Evolutionary conservation across 139 green algal species (phyloP).

Genomic region (Coccomyxa sp.): DNA sequence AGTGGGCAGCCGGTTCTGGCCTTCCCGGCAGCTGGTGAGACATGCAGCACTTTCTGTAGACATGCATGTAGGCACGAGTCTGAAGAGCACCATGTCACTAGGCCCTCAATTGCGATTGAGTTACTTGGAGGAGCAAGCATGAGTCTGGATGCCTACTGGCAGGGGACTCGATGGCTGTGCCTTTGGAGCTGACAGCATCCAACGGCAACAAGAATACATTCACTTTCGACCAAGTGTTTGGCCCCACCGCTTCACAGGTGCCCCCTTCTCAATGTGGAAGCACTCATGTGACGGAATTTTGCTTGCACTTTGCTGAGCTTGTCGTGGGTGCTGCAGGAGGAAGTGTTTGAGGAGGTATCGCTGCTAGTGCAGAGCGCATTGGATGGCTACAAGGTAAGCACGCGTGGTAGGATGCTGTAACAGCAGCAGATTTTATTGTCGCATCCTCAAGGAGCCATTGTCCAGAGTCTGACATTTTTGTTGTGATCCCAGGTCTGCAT

Average conservation of each 20-base stretch:
- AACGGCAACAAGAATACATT: background rate
- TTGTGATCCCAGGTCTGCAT: constrained; percentile 58
- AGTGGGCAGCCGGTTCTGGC: background rate
- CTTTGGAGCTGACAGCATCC: background rate
- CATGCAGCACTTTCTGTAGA: background rate
- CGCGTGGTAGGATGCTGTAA: no score
- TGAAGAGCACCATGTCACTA: no score
- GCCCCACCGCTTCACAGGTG: constrained; percentile 1
- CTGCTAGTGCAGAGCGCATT: constrained; percentile 83
- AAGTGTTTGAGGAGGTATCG: constrained; percentile 87
- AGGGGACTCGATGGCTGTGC: background rate
- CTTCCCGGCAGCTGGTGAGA: constrained; percentile 5
- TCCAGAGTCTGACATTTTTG: no score
- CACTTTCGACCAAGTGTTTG: constrained; percentile 85
- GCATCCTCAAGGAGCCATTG: no score
- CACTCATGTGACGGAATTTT: no score
- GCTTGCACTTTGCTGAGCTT: no score
- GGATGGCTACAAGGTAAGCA: constrained; percentile 75
- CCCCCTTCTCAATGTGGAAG: no score
- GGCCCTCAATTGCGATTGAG: background rate
- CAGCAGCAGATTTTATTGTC: no score
- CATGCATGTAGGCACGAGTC: no score
- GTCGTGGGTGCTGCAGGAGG: constrained; percentile 29
- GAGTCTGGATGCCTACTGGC: background rate
- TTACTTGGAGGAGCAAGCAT: background rate